Percentiles rank a stretch among this genome's conserved stretches.
phyloP scores from a whole-genome alignment of 2,329 filamentous ascomycete species.

The Blastomyces emzantsi region DNA sequence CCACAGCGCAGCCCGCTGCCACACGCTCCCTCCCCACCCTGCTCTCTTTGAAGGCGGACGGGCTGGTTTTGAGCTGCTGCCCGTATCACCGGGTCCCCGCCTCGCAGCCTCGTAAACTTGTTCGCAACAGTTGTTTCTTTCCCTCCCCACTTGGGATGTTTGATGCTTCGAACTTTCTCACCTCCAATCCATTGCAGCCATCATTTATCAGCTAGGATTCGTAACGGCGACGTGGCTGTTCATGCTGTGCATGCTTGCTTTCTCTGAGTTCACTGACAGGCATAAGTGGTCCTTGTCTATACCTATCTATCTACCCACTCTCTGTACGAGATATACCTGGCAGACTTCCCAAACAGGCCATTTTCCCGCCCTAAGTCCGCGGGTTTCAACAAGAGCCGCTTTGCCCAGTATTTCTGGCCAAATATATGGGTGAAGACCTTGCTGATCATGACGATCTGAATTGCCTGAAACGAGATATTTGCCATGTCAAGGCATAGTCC shows the following conservation, averaged over 20 bases:
- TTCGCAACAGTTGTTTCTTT: neutral
- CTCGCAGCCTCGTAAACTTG: neutral
- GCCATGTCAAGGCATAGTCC: neutral
- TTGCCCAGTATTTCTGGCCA: neutral
- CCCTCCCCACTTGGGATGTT: neutral
- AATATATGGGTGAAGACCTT: neutral
- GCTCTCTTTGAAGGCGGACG: neutral
- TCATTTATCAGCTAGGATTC: neutral
- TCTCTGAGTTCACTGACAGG: neutral
- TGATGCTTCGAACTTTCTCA: neutral
- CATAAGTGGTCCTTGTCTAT: neutral
- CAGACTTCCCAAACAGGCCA: neutral
- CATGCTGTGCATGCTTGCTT: neutral
- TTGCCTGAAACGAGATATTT: neutral
- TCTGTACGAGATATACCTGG: neutral
- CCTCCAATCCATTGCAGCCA: neutral
- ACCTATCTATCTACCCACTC: neutral
- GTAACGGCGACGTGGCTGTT: neutral
- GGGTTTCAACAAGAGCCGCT: neutral
- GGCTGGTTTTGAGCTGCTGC: neutral
- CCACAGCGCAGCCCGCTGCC: neutral
- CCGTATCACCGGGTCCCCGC: neutral
- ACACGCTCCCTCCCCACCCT: neutral
- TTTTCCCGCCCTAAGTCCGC: neutral
- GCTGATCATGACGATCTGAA: slow-evolving; percentile 2